These are phyloP conservation scores for Chaetoceros tenuissimus DNA, from an alignment of 108 stramenopile species.

Conservation along the genomic window DNA sequence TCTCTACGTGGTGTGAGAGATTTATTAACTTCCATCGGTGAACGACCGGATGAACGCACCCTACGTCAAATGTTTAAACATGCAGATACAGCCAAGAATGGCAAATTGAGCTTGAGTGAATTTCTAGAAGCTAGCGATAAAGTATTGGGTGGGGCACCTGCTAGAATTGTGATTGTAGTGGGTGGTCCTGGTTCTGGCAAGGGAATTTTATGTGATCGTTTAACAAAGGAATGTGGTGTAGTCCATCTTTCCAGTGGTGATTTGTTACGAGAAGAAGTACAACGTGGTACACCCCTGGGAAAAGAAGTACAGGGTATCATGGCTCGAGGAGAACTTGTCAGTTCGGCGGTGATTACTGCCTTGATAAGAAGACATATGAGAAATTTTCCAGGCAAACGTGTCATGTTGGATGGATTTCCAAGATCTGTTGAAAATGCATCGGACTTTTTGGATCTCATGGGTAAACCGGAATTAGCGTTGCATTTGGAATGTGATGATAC, in stretches of 20 bases:
- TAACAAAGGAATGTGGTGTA: slow-evolving; percentile 79
- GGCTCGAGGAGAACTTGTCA: slow-evolving; percentile 78
- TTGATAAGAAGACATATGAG: slow-evolving; percentile 77
- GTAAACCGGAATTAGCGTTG: slow-evolving; percentile 66
- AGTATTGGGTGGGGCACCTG: slow-evolving; percentile 59
- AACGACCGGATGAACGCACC: slow-evolving; percentile 34
- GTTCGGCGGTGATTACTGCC: slow-evolving; percentile 66
- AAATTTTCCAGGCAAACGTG: slow-evolving; percentile 64
- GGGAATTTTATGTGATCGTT: slow-evolving; percentile 67
- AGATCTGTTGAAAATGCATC: slow-evolving; percentile 62
- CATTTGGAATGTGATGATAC: slow-evolving; percentile 77
- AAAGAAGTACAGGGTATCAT: slow-evolving; percentile 80
- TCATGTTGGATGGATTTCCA: slow-evolving; percentile 88
- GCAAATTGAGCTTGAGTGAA: slow-evolving; percentile 47
- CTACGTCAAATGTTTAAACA: slow-evolving; percentile 42
- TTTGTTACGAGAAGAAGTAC: slow-evolving; percentile 87
- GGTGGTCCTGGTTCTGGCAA: slow-evolving; percentile 96
- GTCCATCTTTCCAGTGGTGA: slow-evolving; percentile 93
- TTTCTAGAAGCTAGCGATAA: slow-evolving; percentile 43
- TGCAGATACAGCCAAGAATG: slow-evolving; percentile 52
- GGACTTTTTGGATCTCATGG: slow-evolving; percentile 64
- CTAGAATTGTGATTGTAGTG: slow-evolving; percentile 82
- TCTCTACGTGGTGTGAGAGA: slow-evolving; percentile 43
- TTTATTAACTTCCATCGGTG: slow-evolving; percentile 49
- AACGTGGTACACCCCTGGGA: slow-evolving; percentile 69